Base-by-base conservation (phyloP, 1,284 basidiomycete species). In the Neolentinus lepideus region DNA sequence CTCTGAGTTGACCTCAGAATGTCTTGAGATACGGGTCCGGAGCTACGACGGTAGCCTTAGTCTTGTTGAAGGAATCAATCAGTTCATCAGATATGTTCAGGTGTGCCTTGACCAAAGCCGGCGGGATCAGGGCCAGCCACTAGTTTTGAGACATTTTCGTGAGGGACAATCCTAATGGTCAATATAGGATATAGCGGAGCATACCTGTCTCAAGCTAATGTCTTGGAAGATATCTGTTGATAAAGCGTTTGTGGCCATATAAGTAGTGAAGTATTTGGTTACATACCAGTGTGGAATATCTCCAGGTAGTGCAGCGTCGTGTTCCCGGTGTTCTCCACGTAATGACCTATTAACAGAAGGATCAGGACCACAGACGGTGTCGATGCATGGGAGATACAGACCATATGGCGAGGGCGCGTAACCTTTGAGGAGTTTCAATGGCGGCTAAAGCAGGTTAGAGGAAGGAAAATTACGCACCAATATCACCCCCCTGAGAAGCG, bases 301-400 rank as follows among this genome's bases (percentile, higher is more conserved):
- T 88, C 85, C 45, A 88, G 72, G 69, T 76, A 86, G 58, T 71
- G 73, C 31, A 88, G 64, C 0, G 84, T 83, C 2, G 78, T 77
- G 61, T 85, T 82, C 4, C 84, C 85, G 14, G 74, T 82, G 62
- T 87, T 87, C 69, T 88, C 84, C 14, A 88, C 75, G 61, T 84
- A 88, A 63, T 87, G 85, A 2, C 81, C 81, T 76, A 59, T 45
- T 21, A 54, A 25, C 29, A 51, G 45, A 29, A 43, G 6, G 38
- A n/a, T 43, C 12, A 33, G 54, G 3, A 9, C 14, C 19, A 19
- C 14, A n/a, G 8, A 26, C 3, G 25, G 6, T n/a, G 38, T 9
- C 4, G 4, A 43, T 43, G n/a, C 12, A 4, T 31, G 38, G 14
- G 24, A 43, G 14, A 9, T 6, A 55, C 68, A 58, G 55, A 75